phyloP scores from a whole-genome alignment of 805 yeast species.

The Starmerella gropengiesseri region DNA sequence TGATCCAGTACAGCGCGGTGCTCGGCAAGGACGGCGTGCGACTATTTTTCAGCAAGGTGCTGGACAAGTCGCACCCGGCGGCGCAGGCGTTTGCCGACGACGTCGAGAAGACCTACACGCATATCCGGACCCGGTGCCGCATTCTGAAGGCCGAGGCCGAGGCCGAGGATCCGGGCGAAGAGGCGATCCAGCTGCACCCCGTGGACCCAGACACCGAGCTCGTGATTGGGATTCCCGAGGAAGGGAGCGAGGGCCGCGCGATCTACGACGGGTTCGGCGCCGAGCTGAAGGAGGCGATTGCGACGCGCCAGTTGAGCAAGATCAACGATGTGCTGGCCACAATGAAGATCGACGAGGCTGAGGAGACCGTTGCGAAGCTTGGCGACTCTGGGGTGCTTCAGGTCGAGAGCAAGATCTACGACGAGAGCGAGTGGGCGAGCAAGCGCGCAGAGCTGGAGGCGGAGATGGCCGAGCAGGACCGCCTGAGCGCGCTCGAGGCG shows the following conservation, averaged over 20 bases:
- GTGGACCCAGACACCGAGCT: conserved; percentile 75
- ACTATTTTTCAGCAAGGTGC: conserved; percentile 56
- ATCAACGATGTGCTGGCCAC: conserved; percentile 73
- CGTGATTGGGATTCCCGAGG: conserved; percentile 46
- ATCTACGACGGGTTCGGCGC: conserved; percentile 51
- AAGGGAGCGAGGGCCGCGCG: conserved; percentile 28
- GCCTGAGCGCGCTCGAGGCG: neutral
- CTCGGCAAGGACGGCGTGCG: conserved; percentile 40
- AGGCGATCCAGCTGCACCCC: conserved; percentile 76
- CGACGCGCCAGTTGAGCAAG: conserved; percentile 57
- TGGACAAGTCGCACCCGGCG: conserved; percentile 49
- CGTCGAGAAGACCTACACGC: conserved; percentile 60
- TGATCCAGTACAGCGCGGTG: conserved; percentile 56
- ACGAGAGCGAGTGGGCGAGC: conserved; percentile 31
- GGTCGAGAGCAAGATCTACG: conserved; percentile 46
- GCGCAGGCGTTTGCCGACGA: conserved; percentile 59
- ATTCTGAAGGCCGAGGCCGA: conserved; percentile 39
- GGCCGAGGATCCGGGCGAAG: conserved; percentile 46
- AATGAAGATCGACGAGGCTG: conserved; percentile 70
- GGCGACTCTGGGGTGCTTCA: conserved; percentile 77
- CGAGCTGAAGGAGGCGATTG: conserved; percentile 63
- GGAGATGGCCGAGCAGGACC: conserved; percentile 5
- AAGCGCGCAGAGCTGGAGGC: conserved; percentile 19
- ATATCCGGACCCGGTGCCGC: conserved; percentile 65
- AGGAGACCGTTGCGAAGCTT: conserved; percentile 57